Evolutionary conservation across 164 flowering plant species (phyloP), one percentile per base, ranked within the genome.

Genomic region (Stephania yunnanensis): DNA sequence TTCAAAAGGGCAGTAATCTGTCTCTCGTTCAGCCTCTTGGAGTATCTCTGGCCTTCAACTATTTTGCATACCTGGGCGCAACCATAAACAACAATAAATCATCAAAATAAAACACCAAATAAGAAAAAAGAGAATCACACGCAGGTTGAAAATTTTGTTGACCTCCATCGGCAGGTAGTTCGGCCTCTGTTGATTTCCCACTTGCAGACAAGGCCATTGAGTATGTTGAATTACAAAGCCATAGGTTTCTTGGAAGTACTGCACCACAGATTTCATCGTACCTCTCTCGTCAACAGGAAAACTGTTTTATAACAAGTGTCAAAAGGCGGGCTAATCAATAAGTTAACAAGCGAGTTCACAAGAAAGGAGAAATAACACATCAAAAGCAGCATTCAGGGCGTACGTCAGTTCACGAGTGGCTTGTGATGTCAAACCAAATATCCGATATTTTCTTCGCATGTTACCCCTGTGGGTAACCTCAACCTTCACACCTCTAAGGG

Each of bases 121-220:
- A 52, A 74, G n/a, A 65, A 12, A 12, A n/a, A 46, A 19, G 10
- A 10, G 19, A 7, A 61, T 19, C 3, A 36, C 20, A 12, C 11
- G 17, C 45, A 6, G 4, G 7, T 1, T 13, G 3, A 5, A 11
- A 10, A 44, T 50, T 20, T 6, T 9, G 36, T 55, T 73, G 19
- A 95, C 99, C 97, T 95, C 99, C 98, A 95, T 95, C 0, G 99
- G 99, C 73, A 95, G 81, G 80, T 93, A 95, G 78, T 92, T 95
- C 20, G 98, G 95, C 66, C 98, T 87, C 72, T 92, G 90, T 70
- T 81, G 86, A 75, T 88, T 95, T 30, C 99, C 99, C 48, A 95
- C 99, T 95, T 92, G 98, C n/a, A 95, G 82, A 75, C 99, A 95
- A 20, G 99, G 99, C 92, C 88, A 90, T 6, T 88, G 94, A 0